phyloP scores from a whole-genome alignment of 257 asterid species.

The Linderniella brevidens region DNA sequence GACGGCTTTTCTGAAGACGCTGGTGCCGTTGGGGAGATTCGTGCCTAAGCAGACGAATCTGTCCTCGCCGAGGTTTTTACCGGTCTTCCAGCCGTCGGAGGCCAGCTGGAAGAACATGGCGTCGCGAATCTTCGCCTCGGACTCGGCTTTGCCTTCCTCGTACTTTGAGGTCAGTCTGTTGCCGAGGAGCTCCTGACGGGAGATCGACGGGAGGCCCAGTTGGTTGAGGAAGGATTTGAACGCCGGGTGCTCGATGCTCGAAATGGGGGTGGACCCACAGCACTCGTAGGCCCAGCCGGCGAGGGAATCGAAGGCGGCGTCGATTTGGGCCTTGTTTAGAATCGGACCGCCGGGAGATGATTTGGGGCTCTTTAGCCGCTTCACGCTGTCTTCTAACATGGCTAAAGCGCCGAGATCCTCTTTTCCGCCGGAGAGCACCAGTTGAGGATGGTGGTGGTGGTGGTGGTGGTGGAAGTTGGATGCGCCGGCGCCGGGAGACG shows the following conservation, averaged over 20 bases:
- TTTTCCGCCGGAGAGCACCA: slow-evolving; percentile 45
- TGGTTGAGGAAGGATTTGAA: slow-evolving; percentile 49
- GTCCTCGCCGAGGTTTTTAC: slow-evolving; percentile 20
- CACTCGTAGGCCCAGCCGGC: slow-evolving; percentile 62
- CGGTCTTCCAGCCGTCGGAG: slow-evolving; percentile 47
- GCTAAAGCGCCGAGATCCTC: slow-evolving; percentile 57
- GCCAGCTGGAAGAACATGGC: slow-evolving; percentile 50
- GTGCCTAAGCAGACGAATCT: slow-evolving; percentile 28
- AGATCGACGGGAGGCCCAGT: slow-evolving; percentile 38
- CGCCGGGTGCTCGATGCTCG: slow-evolving; percentile 52
- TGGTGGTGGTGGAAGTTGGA: neutral
- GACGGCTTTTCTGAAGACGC: slow-evolving; percentile 35
- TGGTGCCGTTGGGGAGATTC: slow-evolving; percentile 60
- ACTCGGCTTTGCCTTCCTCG: slow-evolving; percentile 28
- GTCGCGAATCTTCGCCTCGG: slow-evolving; percentile 43
- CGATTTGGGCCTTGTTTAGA: slow-evolving; percentile 33
- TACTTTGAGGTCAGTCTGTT: slow-evolving; percentile 43
- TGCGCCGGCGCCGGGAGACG: neutral
- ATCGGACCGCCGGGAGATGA: slow-evolving; percentile 23
- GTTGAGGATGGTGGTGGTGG: slow-evolving; percentile 7
- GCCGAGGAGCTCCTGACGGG: slow-evolving; percentile 29
- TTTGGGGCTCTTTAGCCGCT: slow-evolving; percentile 38
- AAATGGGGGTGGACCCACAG: slow-evolving; percentile 39
- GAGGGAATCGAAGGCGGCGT: slow-evolving; percentile 34
- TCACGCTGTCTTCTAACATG: slow-evolving; percentile 51